Base-by-base conservation (phyloP, 345 rosid species). In the Eucalyptus curtisii region DNA sequence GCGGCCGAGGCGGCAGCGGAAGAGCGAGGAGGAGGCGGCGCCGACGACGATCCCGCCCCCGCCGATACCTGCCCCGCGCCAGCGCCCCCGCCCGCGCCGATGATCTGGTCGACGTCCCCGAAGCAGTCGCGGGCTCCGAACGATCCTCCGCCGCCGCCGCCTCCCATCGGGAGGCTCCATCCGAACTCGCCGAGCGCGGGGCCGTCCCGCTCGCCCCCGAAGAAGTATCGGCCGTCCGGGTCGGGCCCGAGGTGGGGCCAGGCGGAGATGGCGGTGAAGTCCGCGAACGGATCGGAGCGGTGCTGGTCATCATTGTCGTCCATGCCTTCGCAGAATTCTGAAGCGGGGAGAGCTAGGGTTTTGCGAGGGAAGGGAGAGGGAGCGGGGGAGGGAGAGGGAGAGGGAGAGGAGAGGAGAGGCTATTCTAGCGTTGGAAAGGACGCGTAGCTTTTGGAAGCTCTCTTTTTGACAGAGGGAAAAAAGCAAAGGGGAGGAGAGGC, bases 181-280 rank as follows among this genome's bases (percentile, higher is more conserved):
- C 92, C 94, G 89, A 96, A 95, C 64, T 96, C 97, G 64, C 92
- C 88, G 90, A 96, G 95, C 86, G 95, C 92, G 59, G 33, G 86
- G 86, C 91, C 92, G 88, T 93, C 95, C 61, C 92, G 92, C 85
- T 89, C 90, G 86, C 90, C 88, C 37, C 92, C 91, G 86, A 95
- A 94, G 90, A 97, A 92, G 93, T 92, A 94, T 85, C 88, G 93
- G 82, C 87, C 53, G 49, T 92, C 96, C 22, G 97, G 90, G 90
- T 92, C 94, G 85, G 91, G 49, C 11, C 89, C 91, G 82, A 92
- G 93, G 19, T 90, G 61, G 93, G 93, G 91, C 93, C 93, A 82
- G 90, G 87, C 49, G 5, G 88, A 87, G 19, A 92, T 11, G 76
- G 79, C 47, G 33, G 91, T 52, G 86, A 89, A 88, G 82, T 89